Base-by-base conservation (phyloP, 208 protist genomes). In the Naegleria lovaniensis region DNA sequence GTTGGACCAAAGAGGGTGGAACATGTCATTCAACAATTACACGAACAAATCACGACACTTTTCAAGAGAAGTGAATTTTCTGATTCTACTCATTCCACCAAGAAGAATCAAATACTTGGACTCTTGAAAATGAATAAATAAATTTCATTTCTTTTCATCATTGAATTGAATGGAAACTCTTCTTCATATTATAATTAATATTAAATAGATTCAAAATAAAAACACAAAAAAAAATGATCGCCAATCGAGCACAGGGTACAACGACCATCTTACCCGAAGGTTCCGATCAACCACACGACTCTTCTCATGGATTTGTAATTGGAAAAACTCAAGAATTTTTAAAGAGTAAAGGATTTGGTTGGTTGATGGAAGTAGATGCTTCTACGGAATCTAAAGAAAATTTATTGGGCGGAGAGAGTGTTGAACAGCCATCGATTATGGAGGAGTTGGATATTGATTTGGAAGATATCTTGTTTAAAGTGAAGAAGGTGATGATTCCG, bases 301-400 rank as follows among this genome's bases (percentile, higher is more conserved):
- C n/a, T n/a, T n/a, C n/a, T 1, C 75, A 83, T 39, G 33, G 75
- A 38, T n/a, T 40, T 40, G 75, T 83, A 0, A 40, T 83, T 39
- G 33, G 33, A 16, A 83, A 83, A n/a, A 83, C 75, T 40, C 75
- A 83, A 83, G n/a, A 83, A 83, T 83, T 39, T 83, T 36, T 83
- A n/a, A 83, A n/a, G 75, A 40, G n/a, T 40, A 83, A 83, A 83
- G 75, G 75, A 19, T n/a, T 83, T n/a, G 75, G 75, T 22, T 83
- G 75, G 75, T 83, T 83, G 75, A 83, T 83, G 75, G 75, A 83
- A 83, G 75, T 83, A 5, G 33, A 83, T 40, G 7, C 75, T 0
- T 39, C 33, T 15, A 15, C 75, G 33, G 33, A n/a, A 36, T 36
- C 22, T 19, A n/a, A 39, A 36, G 75, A 83, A 39, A 83, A 83